phyloP scores from a whole-genome alignment of 2,329 filamentous ascomycete genomes.

The Cladosporium sphaerospermum region DNA sequence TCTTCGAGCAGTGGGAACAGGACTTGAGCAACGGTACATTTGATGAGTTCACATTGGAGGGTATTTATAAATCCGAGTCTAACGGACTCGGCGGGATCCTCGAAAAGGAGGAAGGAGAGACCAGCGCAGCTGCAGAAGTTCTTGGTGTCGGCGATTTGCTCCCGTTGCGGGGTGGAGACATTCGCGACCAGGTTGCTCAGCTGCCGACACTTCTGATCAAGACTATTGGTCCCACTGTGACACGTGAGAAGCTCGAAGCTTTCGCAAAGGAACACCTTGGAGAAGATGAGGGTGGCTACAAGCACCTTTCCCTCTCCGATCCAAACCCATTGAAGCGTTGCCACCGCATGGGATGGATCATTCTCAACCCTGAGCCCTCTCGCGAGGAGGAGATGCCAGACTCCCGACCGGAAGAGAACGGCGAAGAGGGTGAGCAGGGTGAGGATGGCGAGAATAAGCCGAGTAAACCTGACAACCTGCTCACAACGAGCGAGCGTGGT shows the following conservation, averaged over 20 bases:
- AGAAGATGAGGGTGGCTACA: slow-evolving; percentile 85
- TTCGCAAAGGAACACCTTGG: slow-evolving; percentile 94
- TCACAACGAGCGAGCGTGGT: slow-evolving; percentile 57
- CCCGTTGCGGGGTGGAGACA: slow-evolving; percentile 73
- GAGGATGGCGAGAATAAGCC: slow-evolving; percentile 14
- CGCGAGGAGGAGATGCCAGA: slow-evolving; percentile 65
- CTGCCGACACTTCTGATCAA: slow-evolving; percentile 96
- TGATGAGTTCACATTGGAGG: slow-evolving; percentile 90
- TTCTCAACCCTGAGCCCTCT: slow-evolving; percentile 71
- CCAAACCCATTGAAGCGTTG: slow-evolving; percentile 96
- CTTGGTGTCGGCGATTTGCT: slow-evolving; percentile 87
- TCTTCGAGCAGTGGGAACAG: slow-evolving; percentile 81
- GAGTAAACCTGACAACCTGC: background rate
- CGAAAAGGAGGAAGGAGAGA: slow-evolving; percentile 94
- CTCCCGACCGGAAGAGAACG: slow-evolving; percentile 51
- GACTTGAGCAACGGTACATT: slow-evolving; percentile 81
- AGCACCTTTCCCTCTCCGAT: slow-evolving; percentile 91
- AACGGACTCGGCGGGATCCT: slow-evolving; percentile 78
- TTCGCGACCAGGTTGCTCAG: slow-evolving; percentile 80
- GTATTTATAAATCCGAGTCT: slow-evolving; percentile 86
- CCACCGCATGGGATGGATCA: slow-evolving; percentile 97
- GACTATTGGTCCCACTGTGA: slow-evolving; percentile 94
- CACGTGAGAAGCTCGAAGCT: slow-evolving; percentile 82
- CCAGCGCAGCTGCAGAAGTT: slow-evolving; percentile 84
- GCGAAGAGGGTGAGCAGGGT: slow-evolving; percentile 48